Evolutionary conservation across 2,329 filamentous ascomycete species (phyloP), one percentile per base, ranked within the genome.

Genomic region (Corynespora cassiicola): DNA sequence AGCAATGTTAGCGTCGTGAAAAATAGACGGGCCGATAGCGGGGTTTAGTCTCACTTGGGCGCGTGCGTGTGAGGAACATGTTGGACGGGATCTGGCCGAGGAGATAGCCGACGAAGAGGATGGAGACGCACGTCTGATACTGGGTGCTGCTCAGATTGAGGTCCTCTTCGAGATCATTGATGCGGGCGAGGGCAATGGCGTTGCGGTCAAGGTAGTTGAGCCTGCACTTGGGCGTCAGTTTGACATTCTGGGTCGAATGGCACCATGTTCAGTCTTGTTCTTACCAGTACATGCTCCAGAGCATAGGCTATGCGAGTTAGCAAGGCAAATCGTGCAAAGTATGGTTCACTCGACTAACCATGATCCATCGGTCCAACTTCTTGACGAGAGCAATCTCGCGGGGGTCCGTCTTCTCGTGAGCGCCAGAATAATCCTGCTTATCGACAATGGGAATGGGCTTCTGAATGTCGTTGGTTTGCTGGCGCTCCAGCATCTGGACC

Each of bases 171-270:
- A 87, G 69, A 8, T 82, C 81, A 56, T 81, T 79, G 31, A 87
- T 71, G 11, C 78, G 76, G 0, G 84, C 84, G 2, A 81, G 75
- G 2, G 81, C 81, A 48, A 86, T 83, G 59, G 85, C 83, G 61
- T 84, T 83, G 21, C 81, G 74, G 52, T 84, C 81, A 26, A 45
- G 31, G 25, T 34, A 45, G 17, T 45, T 43, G 24, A 45, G 36
- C 34, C n/a, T n/a, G n/a, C n/a, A n/a, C n/a, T n/a, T n/a, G n/a
- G n/a, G n/a, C n/a, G n/a, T n/a, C n/a, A n/a, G n/a, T n/a, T n/a
- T n/a, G n/a, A n/a, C n/a, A n/a, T n/a, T n/a, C n/a, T n/a, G n/a
- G n/a, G n/a, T n/a, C n/a, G n/a, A n/a, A n/a, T n/a, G n/a, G n/a
- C n/a, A n/a, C n/a, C n/a, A n/a, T n/a, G n/a, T n/a, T n/a, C n/a